Evolutionary conservation across 2,329 filamentous ascomycete genomes (phyloP).

Genomic region (Cytospora paraplurivora): DNA sequence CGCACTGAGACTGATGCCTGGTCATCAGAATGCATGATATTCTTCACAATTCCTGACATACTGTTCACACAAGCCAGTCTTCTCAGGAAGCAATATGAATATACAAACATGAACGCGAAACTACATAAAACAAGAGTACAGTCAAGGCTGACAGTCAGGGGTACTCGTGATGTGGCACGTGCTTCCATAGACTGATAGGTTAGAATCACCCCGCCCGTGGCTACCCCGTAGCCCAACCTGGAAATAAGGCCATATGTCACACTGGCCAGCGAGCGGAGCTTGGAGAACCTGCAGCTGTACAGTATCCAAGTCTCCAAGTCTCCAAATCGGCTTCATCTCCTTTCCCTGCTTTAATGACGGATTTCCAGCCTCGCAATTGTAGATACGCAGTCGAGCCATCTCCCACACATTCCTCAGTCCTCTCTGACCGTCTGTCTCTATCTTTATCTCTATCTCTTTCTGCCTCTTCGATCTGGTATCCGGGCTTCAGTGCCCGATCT

Average conservation of each 20-base stretch:
- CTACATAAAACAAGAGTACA: too few relatives aligned
- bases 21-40: too few relatives aligned
- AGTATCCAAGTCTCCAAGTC: background rate
- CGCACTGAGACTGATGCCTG: background rate
- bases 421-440: background rate
- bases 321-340: background rate
- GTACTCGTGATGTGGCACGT: background rate
- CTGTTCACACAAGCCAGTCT: too few relatives aligned
- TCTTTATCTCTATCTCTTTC: background rate
- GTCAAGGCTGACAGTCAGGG: background rate
- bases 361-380: conserved; percentile 2
- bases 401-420: background rate
- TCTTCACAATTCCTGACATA: too few relatives aligned
- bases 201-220: conserved; percentile 1
- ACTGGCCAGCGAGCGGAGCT: background rate
- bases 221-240: background rate
- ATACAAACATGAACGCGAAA: too few relatives aligned
- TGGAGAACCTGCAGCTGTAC: background rate
- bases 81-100: too few relatives aligned
- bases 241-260: conserved; percentile 1
- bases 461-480: conserved; percentile 17
- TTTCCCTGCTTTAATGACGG: conserved; percentile 3
- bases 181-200: background rate
- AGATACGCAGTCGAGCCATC: background rate
- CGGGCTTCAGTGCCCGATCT: conserved; percentile 22